phyloP scores from a whole-genome alignment of 108 stramenopile genomes.

The Fragilariopsis cylindrus region DNA sequence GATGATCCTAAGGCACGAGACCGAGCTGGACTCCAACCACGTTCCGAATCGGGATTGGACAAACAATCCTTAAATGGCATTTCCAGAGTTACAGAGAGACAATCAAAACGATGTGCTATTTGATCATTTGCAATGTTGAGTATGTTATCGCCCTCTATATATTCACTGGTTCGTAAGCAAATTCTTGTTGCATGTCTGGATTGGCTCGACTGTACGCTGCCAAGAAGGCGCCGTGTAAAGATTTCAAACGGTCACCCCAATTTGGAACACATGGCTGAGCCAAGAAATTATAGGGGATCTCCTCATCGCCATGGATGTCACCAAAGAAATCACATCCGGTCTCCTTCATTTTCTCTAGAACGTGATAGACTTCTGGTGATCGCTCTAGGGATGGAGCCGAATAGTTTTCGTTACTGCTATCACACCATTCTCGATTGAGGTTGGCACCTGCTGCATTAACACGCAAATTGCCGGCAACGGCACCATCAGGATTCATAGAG shows the following conservation, averaged over 20 bases:
- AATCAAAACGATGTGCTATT: slow-evolving; percentile 55
- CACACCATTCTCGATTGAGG: slow-evolving; percentile 70
- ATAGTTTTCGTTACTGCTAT: slow-evolving; percentile 39
- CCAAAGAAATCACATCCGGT: slow-evolving; percentile 66
- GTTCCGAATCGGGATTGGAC: slow-evolving; percentile 41
- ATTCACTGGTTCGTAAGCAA: slow-evolving; percentile 48
- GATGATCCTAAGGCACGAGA: slow-evolving; percentile 45
- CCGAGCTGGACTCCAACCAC: slow-evolving; percentile 49
- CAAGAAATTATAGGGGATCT: slow-evolving; percentile 58
- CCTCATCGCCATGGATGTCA: slow-evolving; percentile 80
- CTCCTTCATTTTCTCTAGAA: slow-evolving; percentile 59
- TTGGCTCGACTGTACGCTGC: slow-evolving; percentile 48
- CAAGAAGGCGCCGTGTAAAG: slow-evolving; percentile 61
- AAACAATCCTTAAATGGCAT: slow-evolving; percentile 74
- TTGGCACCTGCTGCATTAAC: slow-evolving; percentile 64
- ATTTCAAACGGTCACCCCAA: slow-evolving; percentile 50
- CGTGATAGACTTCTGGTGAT: slow-evolving; percentile 67
- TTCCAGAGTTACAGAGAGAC: slow-evolving; percentile 63
- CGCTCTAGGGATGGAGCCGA: slow-evolving; percentile 54
- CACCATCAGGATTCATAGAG: slow-evolving; percentile 66
- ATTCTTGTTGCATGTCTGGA: slow-evolving; percentile 61
- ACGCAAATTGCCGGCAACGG: slow-evolving; percentile 48
- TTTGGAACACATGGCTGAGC: slow-evolving; percentile 54
- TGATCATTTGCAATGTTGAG: slow-evolving; percentile 53
- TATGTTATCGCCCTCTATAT: slow-evolving; percentile 1